Percentiles rank a stretch among this genome's conserved stretches.
Conservation (phyloP, 208 protist species). For the Leptomonas pyrrhocoris region DNA sequence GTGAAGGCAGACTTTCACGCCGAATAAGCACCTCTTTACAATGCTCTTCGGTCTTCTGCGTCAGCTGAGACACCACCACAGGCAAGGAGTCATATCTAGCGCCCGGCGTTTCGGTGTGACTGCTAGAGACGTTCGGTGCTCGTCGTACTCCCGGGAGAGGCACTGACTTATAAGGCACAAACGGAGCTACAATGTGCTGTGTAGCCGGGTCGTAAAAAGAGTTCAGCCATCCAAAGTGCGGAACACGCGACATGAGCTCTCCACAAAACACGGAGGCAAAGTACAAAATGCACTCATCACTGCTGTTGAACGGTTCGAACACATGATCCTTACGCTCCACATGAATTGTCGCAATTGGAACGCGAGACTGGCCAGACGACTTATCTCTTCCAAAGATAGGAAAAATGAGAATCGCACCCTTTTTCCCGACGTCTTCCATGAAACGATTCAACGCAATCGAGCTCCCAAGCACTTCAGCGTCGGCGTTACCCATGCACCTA, state of each 20-base stretch:
- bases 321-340: slow-evolving; percentile 69
- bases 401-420: slow-evolving; percentile 68
- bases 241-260: slow-evolving; percentile 75
- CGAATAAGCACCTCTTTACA: slow-evolving; percentile 47
- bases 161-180: slow-evolving; percentile 44
- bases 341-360: slow-evolving; percentile 63
- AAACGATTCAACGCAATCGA: slow-evolving; percentile 83
- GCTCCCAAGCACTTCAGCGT: slow-evolving; percentile 83
- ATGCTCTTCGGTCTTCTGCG: slow-evolving; percentile 25
- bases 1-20: slow-evolving; percentile 48
- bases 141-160: slow-evolving; percentile 16
- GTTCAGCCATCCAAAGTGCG: slow-evolving; percentile 74
- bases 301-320: slow-evolving; percentile 51
- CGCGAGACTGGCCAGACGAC: not conserved
- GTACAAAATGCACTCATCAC: slow-evolving; percentile 70
- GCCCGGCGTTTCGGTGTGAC: not conserved
- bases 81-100: not conserved
- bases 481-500: slow-evolving; percentile 64
- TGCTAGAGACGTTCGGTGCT: not conserved
- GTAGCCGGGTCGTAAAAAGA: slow-evolving; percentile 86
- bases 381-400: slow-evolving; percentile 52
- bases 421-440: slow-evolving; percentile 40
- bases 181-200: slow-evolving; percentile 85
- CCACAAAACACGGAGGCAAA: slow-evolving; percentile 67
- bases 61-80: slow-evolving; percentile 10